Evolutionary conservation across 345 rosid species (phyloP).

Genomic region (Excoecaria cochinchinensis): DNA sequence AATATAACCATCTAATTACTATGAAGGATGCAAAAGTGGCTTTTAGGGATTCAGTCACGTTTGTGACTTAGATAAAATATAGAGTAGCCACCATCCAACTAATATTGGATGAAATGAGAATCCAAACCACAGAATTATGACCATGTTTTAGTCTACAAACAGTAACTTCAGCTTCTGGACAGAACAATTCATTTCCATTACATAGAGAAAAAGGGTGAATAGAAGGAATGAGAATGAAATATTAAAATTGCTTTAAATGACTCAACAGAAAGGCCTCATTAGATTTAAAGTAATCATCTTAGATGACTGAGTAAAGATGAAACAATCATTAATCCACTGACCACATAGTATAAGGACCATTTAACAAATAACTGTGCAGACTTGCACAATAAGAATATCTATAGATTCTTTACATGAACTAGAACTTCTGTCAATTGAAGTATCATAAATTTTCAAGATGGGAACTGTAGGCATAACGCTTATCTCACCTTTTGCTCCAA

Average conservation of each 20-base stretch:
- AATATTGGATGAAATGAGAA: neutral
- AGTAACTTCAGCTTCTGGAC: neutral
- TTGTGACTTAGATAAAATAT: neutral
- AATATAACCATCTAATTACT: no score
- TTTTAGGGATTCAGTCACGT: neutral
- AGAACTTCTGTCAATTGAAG: neutral
- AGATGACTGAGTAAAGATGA: neutral
- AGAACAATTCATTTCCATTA: neutral
- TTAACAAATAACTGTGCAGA: neutral
- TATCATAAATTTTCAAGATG: neutral
- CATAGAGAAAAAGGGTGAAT: neutral
- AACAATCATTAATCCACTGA: neutral
- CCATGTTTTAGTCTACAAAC: neutral
- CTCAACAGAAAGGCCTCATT: no score
- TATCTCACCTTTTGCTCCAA: conserved; percentile 61
- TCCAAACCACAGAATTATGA: neutral
- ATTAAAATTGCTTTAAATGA: neutral
- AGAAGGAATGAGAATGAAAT: neutral
- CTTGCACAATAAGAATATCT: neutral
- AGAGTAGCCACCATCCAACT: neutral
- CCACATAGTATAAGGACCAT: neutral
- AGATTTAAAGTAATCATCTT: neutral
- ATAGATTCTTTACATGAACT: neutral
- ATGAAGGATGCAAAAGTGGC: no score
- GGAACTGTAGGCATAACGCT: neutral